Conservation (phyloP, 129 eudicot genomes). For the Apium graveolens region DNA sequence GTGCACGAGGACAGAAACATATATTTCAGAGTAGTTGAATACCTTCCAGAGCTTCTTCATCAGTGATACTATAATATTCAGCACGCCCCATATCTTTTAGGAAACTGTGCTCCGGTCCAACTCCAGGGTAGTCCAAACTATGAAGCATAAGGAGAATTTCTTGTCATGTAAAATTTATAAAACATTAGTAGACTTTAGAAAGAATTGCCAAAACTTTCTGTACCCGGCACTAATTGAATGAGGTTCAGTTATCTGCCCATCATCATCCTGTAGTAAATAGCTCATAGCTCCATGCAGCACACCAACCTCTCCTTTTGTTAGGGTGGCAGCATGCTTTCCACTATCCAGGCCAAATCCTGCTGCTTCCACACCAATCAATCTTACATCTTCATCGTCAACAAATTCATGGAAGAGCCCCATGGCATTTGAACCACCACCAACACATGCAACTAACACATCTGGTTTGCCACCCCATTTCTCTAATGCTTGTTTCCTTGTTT, state of each 20-base stretch:
- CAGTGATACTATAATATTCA: slow-evolving; percentile 67
- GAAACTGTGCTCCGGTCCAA: slow-evolving; percentile 93
- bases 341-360: slow-evolving; percentile 86
- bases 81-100: slow-evolving; percentile 88
- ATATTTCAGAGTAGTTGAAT: not conserved
- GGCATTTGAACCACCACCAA: slow-evolving; percentile 96
- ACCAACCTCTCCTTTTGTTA: slow-evolving; percentile 86
- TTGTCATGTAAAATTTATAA: not conserved
- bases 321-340: slow-evolving; percentile 94
- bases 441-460: slow-evolving; percentile 84
- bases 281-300: slow-evolving; percentile 99
- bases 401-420: slow-evolving; percentile 92
- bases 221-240: slow-evolving; percentile 98
- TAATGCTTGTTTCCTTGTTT: slow-evolving; percentile 86
- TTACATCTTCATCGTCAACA: slow-evolving; percentile 72
- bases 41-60: slow-evolving; percentile 84
- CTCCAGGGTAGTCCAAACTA: slow-evolving; percentile 96
- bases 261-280: slow-evolving; percentile 89
- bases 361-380: slow-evolving; percentile 90
- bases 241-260: slow-evolving; percentile 89
- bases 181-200: not conserved
- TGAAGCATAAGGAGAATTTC: slow-evolving; percentile 1
- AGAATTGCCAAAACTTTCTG: not conserved
- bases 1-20: not conserved
- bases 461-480: slow-evolving; percentile 99